Evolutionary conservation across 108 stramenopile genomes (phyloP).

Genomic region (Conticribra weissflogii): DNA sequence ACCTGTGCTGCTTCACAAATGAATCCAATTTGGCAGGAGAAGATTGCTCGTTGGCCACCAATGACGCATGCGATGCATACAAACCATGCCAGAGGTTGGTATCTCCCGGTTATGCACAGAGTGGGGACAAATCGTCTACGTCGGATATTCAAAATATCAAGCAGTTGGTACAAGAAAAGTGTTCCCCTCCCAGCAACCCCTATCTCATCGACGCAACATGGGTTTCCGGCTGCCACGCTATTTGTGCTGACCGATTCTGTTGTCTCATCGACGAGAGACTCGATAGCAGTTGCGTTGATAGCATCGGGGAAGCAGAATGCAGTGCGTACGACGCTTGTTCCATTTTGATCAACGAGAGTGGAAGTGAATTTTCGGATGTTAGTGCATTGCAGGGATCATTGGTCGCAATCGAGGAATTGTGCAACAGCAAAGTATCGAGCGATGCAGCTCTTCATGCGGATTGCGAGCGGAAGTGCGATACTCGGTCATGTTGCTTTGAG

Average conservation of each 20-base stretch:
- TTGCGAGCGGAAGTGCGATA: constrained; percentile 7
- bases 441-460: constrained; percentile 9
- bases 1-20: constrained; percentile 27
- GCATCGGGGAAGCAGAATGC: constrained; percentile 16
- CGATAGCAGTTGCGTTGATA: constrained; percentile 10
- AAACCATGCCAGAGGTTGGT: constrained; percentile 15
- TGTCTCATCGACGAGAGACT: constrained; percentile 13
- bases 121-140: not conserved
- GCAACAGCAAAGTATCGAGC: not conserved
- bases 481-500: constrained; percentile 25
- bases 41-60: constrained; percentile 5
- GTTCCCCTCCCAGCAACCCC: constrained; percentile 6
- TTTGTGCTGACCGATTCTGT: constrained; percentile 16
- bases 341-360: constrained; percentile 15
- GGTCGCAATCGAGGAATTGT: constrained; percentile 3
- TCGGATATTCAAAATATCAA: not conserved
- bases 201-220: not conserved
- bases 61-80: constrained; percentile 17
- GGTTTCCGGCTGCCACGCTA: constrained; percentile 7
- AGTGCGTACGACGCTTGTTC: constrained; percentile 2
- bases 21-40: constrained; percentile 8
- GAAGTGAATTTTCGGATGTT: not conserved
- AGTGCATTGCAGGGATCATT: constrained; percentile 2
- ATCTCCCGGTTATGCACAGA: constrained; percentile 7
- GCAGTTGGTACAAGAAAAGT: constrained; percentile 2